phyloP scores from a whole-genome alignment of 768 basidiomycete genomes.

The Rhodotorula graminis region DNA sequence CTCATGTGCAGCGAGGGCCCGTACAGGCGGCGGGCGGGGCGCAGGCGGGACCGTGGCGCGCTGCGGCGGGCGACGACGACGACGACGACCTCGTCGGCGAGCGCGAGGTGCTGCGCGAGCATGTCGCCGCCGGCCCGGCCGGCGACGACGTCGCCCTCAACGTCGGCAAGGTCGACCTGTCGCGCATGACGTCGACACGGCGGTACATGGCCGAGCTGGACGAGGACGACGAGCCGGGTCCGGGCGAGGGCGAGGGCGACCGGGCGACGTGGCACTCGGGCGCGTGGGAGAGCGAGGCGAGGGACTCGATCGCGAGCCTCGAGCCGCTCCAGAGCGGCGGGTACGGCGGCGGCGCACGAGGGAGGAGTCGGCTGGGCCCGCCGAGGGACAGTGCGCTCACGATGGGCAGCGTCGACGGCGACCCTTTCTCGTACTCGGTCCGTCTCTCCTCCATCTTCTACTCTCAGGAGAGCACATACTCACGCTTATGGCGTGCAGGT shows the following conservation, averaged over 20 bases:
- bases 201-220: constrained; percentile 32
- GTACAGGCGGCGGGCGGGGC: too few species aligned
- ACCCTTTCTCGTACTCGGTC: constrained; percentile 30
- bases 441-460: background rate
- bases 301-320: constrained; percentile 19
- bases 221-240: constrained; percentile 3
- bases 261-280: constrained; percentile 27
- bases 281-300: constrained; percentile 17
- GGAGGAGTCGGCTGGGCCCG: background rate
- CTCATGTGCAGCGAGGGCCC: too few species aligned
- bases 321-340: background rate
- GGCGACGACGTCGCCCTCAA: background rate
- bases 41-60: background rate
- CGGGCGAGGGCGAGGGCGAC: background rate
- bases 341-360: background rate
- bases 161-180: background rate
- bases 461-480: background rate
- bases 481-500: background rate
- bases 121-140: background rate
- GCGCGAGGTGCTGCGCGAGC: too few species aligned
- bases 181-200: constrained; percentile 26
- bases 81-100: too few species aligned
- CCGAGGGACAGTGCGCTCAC: constrained; percentile 15
- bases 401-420: background rate
- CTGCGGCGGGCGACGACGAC: too few species aligned